Evolutionary conservation across 768 basidiomycete genomes (phyloP), one percentile per base, ranked within the genome.

Genomic region (Tubosaeta brunneosetosa): DNA sequence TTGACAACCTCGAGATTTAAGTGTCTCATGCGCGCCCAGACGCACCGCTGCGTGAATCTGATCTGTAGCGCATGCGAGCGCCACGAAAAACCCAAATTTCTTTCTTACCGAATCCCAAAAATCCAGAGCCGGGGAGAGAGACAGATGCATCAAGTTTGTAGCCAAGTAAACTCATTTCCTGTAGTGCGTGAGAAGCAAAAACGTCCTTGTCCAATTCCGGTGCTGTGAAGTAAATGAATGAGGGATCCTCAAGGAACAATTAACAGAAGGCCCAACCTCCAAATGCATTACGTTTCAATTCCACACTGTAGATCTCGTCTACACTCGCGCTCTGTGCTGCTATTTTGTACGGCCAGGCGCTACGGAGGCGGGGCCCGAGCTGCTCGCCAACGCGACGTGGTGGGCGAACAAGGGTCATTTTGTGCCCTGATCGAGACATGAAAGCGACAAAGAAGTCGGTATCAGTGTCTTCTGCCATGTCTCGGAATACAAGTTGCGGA

Each of bases 41-140:
- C 7, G 57, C 40, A 44, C 50, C 59, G 49, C 33, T 55, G 13
- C 66, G 66, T 8, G 67, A 67, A 43, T 67, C 70, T 17, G 64
- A 43, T 47, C 66, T 59, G 49, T 69, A 57, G 49, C 61, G 69
- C 51, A 53, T 51, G 53, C 60, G 61, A 36, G 49, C 58, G 46
- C 82, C 74, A 57, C 77, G 78, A 73, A 89, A 87, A 25, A 89
- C 73, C 71, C 86, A 80, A 14, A 86, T 59, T 64, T 88, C 86
- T 60, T 74, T 79, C 52, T 76, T 74, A 14, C 72, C 67, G 25
- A 79, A 61, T 22, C 72, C 71, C 44, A 76, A 59, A 27, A 74
- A 55, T 5, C 72, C 71, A 11, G 61, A 51, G 6, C 68, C 61
- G 1, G 75, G 81, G 61, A 91, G 75, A 0, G 82, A 79, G n/a